Base-by-base conservation (phyloP, 2,329 filamentous ascomycete genomes). In the Apiospora phragmitis region DNA sequence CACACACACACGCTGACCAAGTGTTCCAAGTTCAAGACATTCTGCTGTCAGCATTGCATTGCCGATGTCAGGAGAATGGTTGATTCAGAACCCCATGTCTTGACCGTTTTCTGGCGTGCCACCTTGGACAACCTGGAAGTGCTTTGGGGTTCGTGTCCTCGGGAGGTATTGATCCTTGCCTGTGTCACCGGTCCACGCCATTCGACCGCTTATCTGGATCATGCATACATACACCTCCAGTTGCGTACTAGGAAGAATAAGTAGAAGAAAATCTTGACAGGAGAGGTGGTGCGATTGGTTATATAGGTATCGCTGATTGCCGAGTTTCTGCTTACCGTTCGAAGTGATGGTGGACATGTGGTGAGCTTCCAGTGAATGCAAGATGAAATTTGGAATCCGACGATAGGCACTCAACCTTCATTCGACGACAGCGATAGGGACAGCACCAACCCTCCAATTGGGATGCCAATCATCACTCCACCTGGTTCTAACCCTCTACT, bases 171-270 rank as follows among this genome's bases (percentile, higher is more conserved):
- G n/a, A n/a, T 62, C 55, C 55, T 38, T 18, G 55, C 11, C 32
- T 18, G 55, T 62, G 14, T 62, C 55, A 62, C 55, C 4, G 55
- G 55, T 62, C 55, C 55, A 62, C 55, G 55, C 55, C 55, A 59
- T 59, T 32, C 26, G 51, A 14, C 51, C 51, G 16, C 32, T 38
- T n/a, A 38, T 38, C 55, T 62, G 55, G 55, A 62, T 38, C 55
- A 38, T 38, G 55, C 55, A 62, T 62, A 32, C 55, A 62, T 38
- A 9, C 55, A 62, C 16, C 51, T 21, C 29, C 29, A 18, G 51
- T 32, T 26, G 32, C 26, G 51, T 32, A 55, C 51, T 9, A 55
- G 26, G 26, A 32, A 32, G 51, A 8, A 32, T 21, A 21, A 21
- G 7, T 9, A n/a, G 2, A n/a, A 8, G 3, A 11, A 18, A 35